Conservation (phyloP, 2,329 filamentous ascomycete species). For the Gremmenia infestans region DNA sequence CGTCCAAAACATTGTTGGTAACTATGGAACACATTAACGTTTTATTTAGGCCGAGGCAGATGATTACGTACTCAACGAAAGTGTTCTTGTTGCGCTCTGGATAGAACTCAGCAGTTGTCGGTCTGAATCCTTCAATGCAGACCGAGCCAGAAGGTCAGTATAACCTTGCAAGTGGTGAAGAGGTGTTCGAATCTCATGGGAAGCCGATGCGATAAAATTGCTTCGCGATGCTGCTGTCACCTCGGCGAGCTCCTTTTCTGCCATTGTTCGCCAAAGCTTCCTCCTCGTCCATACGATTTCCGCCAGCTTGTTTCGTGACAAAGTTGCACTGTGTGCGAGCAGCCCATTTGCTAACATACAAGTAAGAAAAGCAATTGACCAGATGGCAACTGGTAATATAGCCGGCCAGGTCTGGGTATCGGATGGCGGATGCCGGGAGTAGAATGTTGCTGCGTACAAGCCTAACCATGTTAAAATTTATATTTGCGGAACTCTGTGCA, state of each 20-base stretch:
- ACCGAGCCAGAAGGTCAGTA: conserved; percentile 31
- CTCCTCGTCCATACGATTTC: conserved; percentile 31
- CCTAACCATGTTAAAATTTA: too few relatives aligned
- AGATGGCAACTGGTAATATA: too few relatives aligned
- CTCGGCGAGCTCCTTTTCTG: conserved; percentile 33
- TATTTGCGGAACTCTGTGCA: too few relatives aligned
- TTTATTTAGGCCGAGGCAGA: too few relatives aligned
- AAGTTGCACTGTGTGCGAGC: conserved; percentile 32
- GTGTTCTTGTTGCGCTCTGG: too few relatives aligned
- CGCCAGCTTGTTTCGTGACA: conserved; percentile 19
- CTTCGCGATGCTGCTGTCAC: conserved; percentile 30
- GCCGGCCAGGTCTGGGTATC: too few relatives aligned
- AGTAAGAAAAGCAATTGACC: conserved; percentile 29
- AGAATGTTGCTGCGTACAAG: too few relatives aligned
- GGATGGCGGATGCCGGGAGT: too few relatives aligned
- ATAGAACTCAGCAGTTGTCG: too few relatives aligned
- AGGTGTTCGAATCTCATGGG: conserved; percentile 34
- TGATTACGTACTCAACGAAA: too few relatives aligned
- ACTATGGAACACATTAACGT: too few relatives aligned
- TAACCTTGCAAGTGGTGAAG: conserved; percentile 35
- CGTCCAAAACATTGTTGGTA: too few relatives aligned
- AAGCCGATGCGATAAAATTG: conserved; percentile 34
- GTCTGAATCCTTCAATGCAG: conserved; percentile 29
- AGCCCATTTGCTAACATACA: conserved; percentile 33
- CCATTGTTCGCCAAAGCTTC: conserved; percentile 32